Evolutionary conservation across 2,329 filamentous ascomycete species (phyloP).

Genomic region (Trichoderma aggressivum): DNA sequence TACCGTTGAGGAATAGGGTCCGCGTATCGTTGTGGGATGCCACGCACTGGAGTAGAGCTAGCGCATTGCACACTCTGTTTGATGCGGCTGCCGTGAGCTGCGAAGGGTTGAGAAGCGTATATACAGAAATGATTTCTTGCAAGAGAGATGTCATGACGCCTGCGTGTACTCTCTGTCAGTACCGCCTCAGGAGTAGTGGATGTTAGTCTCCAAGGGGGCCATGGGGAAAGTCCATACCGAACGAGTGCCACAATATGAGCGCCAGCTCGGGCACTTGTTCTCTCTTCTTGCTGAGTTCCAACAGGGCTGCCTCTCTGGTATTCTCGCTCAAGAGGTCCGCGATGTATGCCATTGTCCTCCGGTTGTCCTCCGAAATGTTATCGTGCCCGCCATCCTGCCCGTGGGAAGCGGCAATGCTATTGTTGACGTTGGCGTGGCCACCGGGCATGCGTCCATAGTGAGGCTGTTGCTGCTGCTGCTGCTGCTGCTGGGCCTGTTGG

Average conservation of each 20-base stretch:
- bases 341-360: conserved; percentile 88
- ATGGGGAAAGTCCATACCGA: conserved; percentile 60
- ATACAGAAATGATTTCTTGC: conserved; percentile 98
- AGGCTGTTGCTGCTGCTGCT: conserved; percentile 48
- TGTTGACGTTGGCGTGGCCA: conserved; percentile 53
- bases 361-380: conserved; percentile 81
- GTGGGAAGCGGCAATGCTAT: conserved; percentile 43
- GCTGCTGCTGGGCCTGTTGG: conserved; percentile 36
- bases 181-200: neutral
- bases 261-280: conserved; percentile 97
- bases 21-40: conserved; percentile 96
- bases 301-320: conserved; percentile 82
- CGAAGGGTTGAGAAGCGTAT: conserved; percentile 92
- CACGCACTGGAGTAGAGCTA: conserved; percentile 93
- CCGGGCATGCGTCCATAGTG: conserved; percentile 73
- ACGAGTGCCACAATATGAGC: conserved; percentile 96
- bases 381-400: conserved; percentile 58
- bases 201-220: neutral
- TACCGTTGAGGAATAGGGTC: conserved; percentile 89
- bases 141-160: conserved; percentile 97
- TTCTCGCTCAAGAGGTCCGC: conserved; percentile 84
- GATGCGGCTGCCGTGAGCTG: conserved; percentile 96
- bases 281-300: conserved; percentile 97
- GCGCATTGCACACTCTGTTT: conserved; percentile 94
- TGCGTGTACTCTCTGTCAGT: conserved; percentile 34